A percentile compares a stretch with the other conserved stretches of the same genome.
Evolutionary conservation across 139 green algal species (phyloP).

Genomic region (Chlamydomonas incerta): DNA sequence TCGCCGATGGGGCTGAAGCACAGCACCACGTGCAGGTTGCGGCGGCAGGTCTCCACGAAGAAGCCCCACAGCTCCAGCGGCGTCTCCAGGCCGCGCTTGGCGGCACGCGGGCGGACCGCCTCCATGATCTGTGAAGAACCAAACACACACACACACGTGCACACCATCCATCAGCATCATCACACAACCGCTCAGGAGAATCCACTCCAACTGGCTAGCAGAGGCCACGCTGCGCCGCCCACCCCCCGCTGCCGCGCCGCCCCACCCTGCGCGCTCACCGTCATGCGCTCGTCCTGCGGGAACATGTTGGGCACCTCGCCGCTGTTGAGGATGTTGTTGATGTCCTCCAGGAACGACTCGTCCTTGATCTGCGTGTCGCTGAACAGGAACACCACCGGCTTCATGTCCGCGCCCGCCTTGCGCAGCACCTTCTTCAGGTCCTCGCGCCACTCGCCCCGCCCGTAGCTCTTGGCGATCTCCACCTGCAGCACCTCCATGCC

Average conservation of each 20-base stretch:
- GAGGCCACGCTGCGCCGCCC: too few relatives aligned
- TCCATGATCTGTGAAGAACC: constrained; percentile 82
- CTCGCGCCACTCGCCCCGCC: constrained; percentile 76
- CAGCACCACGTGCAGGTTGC: constrained; percentile 79
- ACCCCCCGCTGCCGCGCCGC: too few relatives aligned
- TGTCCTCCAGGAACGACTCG: constrained; percentile 85
- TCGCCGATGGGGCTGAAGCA: constrained; percentile 78
- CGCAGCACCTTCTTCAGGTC: constrained; percentile 75
- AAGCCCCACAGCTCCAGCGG: constrained; percentile 79
- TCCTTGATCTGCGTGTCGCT: constrained; percentile 85
- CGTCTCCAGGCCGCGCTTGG: constrained; percentile 78
- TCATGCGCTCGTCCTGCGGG: constrained; percentile 67
- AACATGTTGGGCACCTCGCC: constrained; percentile 89
- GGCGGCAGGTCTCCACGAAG: constrained; percentile 72
- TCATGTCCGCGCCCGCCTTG: constrained; percentile 65
- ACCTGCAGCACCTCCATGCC: constrained; percentile 76
- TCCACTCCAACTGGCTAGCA: too few relatives aligned
- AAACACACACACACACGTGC: not conserved
- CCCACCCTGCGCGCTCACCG: too few relatives aligned
- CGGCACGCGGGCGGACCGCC: constrained; percentile 66
- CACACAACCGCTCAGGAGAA: too few relatives aligned
- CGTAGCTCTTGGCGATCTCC: constrained; percentile 85
- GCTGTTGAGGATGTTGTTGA: constrained; percentile 87
- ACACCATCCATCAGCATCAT: too few relatives aligned
- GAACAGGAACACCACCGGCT: constrained; percentile 74